Evolutionary conservation across 2,329 filamentous ascomycete species (phyloP), one percentile per base, ranked within the genome.

Genomic region (Colletotrichum sublineola): DNA sequence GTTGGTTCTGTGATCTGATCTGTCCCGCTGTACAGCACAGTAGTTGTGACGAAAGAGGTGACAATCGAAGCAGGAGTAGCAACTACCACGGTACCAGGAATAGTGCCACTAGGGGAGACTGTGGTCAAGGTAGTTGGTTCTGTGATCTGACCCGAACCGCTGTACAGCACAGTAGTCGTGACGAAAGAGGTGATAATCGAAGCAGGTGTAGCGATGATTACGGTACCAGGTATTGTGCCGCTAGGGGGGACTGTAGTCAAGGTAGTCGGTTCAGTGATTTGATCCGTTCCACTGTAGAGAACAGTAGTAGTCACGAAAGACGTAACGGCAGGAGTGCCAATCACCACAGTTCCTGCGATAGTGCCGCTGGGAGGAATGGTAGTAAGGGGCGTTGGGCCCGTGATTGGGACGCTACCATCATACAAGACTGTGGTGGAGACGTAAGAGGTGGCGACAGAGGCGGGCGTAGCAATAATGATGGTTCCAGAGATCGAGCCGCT

Each of bases 401-500:
- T 72, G 38, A 53, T 60, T 1, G 70, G 67, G 8, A 42, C 55
- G 20, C 33, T 60, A 15, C 66, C 72, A 0, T 63, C 63, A 31
- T 68, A 56, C 33, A 69, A 61, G 5, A 50, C 46, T 31, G 71
- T 71, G 7, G 53, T 66, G 20, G 31, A 44, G 29, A 66, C 63
- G 40, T 66, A 66, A 1, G 73, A 58, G 3, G 71, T 71, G 4
- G 58, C 44, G 36, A 58, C 52, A 2, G 63, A 65, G n/a, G 64
- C 63, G 9, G 68, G 63, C 2, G 61, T 62, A 0, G 67, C 58
- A 9, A 73, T 46, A 18, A 74, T 58, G 15, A 73, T 62, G 7
- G 69, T 71, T 7, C 74, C 72, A 7, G 72, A 61, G 2, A n/a
- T 20, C 3, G 74, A 65, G 1, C 63, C 66, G 18, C 40, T 64